These are phyloP conservation scores for Cladophialophora bantiana DNA, from an alignment of 2,329 filamentous ascomycete genomes.

Conservation along the genomic window DNA sequence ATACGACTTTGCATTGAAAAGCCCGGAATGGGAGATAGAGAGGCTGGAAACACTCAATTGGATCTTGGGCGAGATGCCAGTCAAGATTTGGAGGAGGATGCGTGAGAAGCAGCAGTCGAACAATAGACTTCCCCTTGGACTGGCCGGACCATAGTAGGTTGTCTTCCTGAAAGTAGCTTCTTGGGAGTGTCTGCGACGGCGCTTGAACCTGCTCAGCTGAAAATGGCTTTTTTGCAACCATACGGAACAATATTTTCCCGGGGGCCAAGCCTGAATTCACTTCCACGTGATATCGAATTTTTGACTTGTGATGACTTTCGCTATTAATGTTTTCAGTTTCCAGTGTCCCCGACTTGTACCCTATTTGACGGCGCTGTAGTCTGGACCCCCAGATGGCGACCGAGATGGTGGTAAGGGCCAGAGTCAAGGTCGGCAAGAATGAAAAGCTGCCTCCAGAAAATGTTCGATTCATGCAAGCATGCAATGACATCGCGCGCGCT, in stretches of 20 bases:
- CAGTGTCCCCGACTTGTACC: neutral
- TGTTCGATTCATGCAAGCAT: slow-evolving; percentile 91
- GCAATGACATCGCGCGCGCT: slow-evolving; percentile 91
- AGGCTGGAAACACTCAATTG: slow-evolving; percentile 45
- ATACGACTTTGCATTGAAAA: slow-evolving; percentile 51
- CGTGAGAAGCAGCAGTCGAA: neutral
- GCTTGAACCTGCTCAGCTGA: too few relatives aligned
- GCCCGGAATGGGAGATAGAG: slow-evolving; percentile 42
- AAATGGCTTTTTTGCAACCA: neutral
- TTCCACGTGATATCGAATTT: slow-evolving; percentile 25
- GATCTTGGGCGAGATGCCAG: slow-evolving; percentile 41
- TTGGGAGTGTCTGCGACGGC: neutral
- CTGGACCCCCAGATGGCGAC: slow-evolving; percentile 60
- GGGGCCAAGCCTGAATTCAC: neutral
- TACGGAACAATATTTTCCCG: neutral
- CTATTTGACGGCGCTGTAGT: neutral
- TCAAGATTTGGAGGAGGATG: slow-evolving; percentile 44
- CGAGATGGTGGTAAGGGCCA: slow-evolving; percentile 61
- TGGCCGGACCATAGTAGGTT: neutral
- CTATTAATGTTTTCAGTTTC: neutral
- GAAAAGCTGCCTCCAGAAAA: slow-evolving; percentile 86
- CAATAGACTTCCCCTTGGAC: neutral
- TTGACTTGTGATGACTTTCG: neutral
- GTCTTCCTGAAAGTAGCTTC: neutral
- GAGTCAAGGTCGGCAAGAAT: slow-evolving; percentile 67